Percentiles rank a stretch among this genome's conserved stretches.
Conservation (phyloP, 2,329 filamentous ascomycete species). For the Botrytis squamosa region DNA sequence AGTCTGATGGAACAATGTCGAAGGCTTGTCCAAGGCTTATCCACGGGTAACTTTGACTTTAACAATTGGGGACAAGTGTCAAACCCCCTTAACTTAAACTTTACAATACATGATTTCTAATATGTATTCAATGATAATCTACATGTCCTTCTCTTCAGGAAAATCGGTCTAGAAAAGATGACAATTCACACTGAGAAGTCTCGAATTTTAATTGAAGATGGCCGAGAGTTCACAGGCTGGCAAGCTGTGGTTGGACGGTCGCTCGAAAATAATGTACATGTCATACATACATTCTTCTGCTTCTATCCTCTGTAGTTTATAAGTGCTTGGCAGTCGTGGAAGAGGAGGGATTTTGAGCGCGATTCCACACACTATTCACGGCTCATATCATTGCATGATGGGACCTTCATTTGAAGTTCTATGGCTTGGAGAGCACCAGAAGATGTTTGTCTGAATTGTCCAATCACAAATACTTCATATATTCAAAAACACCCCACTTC, state of each 20-base stretch:
- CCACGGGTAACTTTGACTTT: neutral
- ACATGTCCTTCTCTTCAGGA: neutral
- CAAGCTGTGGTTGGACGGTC: neutral
- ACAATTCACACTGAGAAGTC: neutral
- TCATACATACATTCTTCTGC: no score
- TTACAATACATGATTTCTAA: neutral
- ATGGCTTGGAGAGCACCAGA: neutral
- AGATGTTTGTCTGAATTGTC: neutral
- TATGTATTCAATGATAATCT: neutral
- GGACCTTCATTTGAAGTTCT: neutral
- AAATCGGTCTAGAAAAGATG: neutral
- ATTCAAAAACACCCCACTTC: accelerated
- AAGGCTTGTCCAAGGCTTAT: neutral
- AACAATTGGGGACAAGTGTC: neutral
- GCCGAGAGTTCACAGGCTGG: neutral
- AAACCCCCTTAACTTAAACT: neutral
- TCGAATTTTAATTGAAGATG: neutral
- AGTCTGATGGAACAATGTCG: neutral
- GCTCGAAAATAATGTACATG: neutral
- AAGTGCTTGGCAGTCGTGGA: neutral
- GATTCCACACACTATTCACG: neutral
- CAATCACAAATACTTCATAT: accelerated
- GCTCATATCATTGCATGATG: neutral
- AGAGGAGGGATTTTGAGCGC: neutral
- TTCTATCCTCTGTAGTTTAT: neutral